Evolutionary conservation across 2,329 filamentous ascomycete species (phyloP), one percentile per base, ranked within the genome.

Genomic region (Daldinia eschscholtzii): DNA sequence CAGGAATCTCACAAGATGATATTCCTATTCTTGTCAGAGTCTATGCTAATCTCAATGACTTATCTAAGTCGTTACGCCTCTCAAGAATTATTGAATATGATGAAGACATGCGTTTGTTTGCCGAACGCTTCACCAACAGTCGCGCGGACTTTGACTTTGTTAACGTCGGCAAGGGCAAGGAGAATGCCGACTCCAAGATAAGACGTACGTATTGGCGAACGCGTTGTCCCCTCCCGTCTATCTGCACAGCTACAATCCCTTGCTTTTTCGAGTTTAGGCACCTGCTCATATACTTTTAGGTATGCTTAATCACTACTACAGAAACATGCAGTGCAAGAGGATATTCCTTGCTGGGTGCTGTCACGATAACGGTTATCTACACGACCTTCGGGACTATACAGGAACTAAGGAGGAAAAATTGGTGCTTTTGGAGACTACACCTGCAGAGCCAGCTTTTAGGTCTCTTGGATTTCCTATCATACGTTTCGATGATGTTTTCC

Each of bases 331-430:
- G 64, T 79, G 78, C 72, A 73, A 77, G 71, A 77, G 75, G 67
- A 75, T 79, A 61, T 79, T 78, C 67, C 65, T 79, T 53, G 78
- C 77, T 41, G 73, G 73, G 15, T 78, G 76, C 61, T 79, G 78
- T 67, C 78, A 79, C 48, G 78, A 79, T 69, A 79, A 78, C 70
- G 78, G 78, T 61, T 79, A 79, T 73, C 72, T 79, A 48, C 77
- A 78, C 53, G 77, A 79, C 64, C 77, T 79, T 48, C 77, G 78
- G 52, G 76, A 77, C 57, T 79, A 78, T 72, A 72, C 73, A 15
- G 76, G 76, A 13, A 50, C 53, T 41, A 7, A 55, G 6, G 76
- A 76, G 6, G 62, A 70, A 48, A 78, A 66, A 64, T 69, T 79
- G 26, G 71, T 71, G 12, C 72, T 79, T 64, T 65, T 79, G 48